Evolutionary conservation across 352 stramenopile species (phyloP), one percentile per base, ranked within the genome.

Genomic region (Phytophthora sp.): DNA sequence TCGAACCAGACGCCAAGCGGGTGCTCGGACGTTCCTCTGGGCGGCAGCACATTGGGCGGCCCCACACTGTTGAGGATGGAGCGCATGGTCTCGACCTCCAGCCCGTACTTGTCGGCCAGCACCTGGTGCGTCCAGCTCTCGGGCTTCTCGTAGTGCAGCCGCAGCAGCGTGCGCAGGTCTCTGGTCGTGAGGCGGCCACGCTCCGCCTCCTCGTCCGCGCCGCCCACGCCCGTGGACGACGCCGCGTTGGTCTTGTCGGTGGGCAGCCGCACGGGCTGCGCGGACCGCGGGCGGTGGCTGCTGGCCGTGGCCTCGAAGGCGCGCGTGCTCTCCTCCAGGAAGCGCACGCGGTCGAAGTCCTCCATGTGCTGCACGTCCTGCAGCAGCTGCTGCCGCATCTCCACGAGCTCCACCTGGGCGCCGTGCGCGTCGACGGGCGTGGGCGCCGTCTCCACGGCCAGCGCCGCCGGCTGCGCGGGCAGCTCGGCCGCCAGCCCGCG

Each of bases 141-240:
- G 0, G 83, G 83, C 42, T 80, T 69, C 55, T 89, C 80, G 63
- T 92, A 90, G 48, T 87, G 76, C 42, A 90, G 56, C 20, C 80
- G 77, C 48, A 92, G 63, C 37, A 92, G 31, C 26, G 77, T 76
- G 3, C 83, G 72, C 57, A 92, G 54, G 15, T 92, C 65, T 30
- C 69, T 62, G 45, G 77, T 79, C 10, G 79, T 80, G n/a, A 92
- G 30, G 5, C 83, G 80, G 12, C 83, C 79, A 0, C 65, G 61
- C 20, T 84, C 62, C 26, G 71, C 58, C 17, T 78, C 51, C n/a
- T 80, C 53, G 21, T 76, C 61, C 0, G 74, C 61, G 12, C 69
- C 62, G 26, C 74, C 66, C 0, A 75, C 46, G 10, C 67, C 64
- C 7, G 76, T 72, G 35, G 77, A 87, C 2, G 71, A 72, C 24